Conservation (phyloP, 1,284 basidiomycete species). For the Austroboletus novae-zelandiae region DNA sequence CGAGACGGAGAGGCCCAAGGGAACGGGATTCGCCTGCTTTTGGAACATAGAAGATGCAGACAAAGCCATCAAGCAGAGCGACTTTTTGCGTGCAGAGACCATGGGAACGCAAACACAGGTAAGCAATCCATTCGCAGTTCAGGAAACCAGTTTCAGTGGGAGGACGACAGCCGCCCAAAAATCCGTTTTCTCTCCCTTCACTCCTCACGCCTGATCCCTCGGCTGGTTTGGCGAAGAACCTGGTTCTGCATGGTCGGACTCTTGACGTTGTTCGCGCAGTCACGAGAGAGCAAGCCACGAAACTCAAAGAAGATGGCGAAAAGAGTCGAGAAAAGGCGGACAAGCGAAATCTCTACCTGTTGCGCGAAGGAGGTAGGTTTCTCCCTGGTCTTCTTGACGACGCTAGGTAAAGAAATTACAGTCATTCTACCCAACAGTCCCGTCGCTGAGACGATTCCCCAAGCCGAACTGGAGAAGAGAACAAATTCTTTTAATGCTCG, state of each 20-base stretch:
- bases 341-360: slow-evolving; percentile 93
- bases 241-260: slow-evolving; percentile 92
- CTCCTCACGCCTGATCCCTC: slow-evolving; percentile 96
- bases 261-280: slow-evolving; percentile 91
- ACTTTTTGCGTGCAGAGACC: slow-evolving; percentile 67
- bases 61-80: slow-evolving; percentile 79
- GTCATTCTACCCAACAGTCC: slow-evolving; percentile 87
- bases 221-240: slow-evolving; percentile 74
- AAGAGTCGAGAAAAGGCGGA: slow-evolving; percentile 86
- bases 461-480: slow-evolving; percentile 81
- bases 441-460: slow-evolving; percentile 65
- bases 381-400: background rate
- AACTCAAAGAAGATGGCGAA: slow-evolving; percentile 86
- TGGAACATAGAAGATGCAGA: slow-evolving; percentile 94
- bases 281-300: slow-evolving; percentile 82
- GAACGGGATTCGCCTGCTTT: slow-evolving; percentile 97
- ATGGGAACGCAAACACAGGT: slow-evolving; percentile 38
- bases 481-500: slow-evolving; percentile 82
- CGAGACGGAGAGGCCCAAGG: slow-evolving; percentile 82
- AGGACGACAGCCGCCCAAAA: slow-evolving; percentile 57
- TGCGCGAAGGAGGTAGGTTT: slow-evolving; percentile 87
- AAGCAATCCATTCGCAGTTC: slow-evolving; percentile 17
- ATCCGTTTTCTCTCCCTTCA: slow-evolving; percentile 84
- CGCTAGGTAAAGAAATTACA: slow-evolving; percentile 28
- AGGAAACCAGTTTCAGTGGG: background rate